These are phyloP conservation scores for Hypoxylon sp. DNA, from an alignment of 2,329 filamentous ascomycete genomes.

Conservation along the genomic window DNA sequence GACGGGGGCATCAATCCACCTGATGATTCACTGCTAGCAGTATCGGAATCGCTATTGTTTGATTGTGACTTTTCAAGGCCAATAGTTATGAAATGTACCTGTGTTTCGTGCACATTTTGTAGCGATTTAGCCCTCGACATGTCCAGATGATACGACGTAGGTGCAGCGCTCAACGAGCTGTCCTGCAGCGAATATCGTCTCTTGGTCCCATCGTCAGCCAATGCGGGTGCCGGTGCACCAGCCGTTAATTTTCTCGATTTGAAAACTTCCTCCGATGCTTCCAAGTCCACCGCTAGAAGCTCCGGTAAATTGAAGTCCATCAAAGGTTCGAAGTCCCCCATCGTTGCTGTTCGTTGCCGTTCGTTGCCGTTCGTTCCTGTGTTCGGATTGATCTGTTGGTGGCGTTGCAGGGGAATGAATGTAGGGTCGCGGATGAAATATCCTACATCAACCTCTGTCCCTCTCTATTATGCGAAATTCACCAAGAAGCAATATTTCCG, in stretches of 20 bases:
- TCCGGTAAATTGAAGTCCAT: slow-evolving; percentile 68
- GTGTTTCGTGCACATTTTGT: slow-evolving; percentile 47
- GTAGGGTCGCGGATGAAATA: slow-evolving; percentile 23
- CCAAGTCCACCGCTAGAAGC: slow-evolving; percentile 68
- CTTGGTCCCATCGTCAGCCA: slow-evolving; percentile 53
- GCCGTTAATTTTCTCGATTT: slow-evolving; percentile 67
- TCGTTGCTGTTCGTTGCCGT: slow-evolving; percentile 40
- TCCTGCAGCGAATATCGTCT: slow-evolving; percentile 50
- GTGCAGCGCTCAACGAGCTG: slow-evolving; percentile 38
- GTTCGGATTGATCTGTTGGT: slow-evolving; percentile 31
- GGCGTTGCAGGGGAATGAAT: slow-evolving; percentile 32
- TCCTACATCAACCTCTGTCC: slow-evolving; percentile 17
- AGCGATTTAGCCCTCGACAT: slow-evolving; percentile 48
- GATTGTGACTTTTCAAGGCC: slow-evolving; percentile 38
- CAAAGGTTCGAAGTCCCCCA: slow-evolving; percentile 48
- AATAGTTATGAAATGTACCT: slow-evolving; percentile 48
- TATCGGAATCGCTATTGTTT: slow-evolving; percentile 52
- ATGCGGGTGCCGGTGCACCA: slow-evolving; percentile 60
- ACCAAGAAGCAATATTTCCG: slow-evolving; percentile 18
- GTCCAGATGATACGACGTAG: slow-evolving; percentile 39
- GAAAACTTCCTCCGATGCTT: slow-evolving; percentile 65
- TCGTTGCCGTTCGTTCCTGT: slow-evolving; percentile 42
- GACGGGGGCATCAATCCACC: slow-evolving; percentile 55
- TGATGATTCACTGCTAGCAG: slow-evolving; percentile 57
- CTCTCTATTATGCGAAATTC: slow-evolving; percentile 19